Conservation (phyloP, 1,139 yeast species). For the Diutina mesorugosa region DNA sequence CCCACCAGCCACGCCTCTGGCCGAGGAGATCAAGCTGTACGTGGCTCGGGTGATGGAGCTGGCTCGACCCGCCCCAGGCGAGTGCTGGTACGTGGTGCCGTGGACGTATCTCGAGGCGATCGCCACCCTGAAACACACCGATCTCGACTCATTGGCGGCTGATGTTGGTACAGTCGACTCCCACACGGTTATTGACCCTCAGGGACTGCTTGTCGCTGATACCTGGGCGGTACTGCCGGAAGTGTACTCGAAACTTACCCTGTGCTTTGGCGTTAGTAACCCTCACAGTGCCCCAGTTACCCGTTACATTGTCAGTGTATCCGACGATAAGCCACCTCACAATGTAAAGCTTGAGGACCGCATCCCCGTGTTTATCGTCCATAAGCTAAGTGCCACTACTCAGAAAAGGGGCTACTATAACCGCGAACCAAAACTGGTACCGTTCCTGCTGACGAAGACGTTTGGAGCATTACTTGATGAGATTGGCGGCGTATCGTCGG, state of each 20-base stretch:
- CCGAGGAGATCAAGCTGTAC: not conserved
- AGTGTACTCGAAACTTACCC: not conserved
- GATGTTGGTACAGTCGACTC: not conserved
- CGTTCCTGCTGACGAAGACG: slow-evolving; percentile 13
- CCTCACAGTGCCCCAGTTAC: not conserved
- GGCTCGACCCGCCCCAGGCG: not conserved
- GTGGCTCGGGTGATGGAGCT: not conserved
- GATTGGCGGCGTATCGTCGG: slow-evolving; percentile 11
- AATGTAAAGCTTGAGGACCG: slow-evolving; percentile 34
- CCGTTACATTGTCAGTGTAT: not conserved
- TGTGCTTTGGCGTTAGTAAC: not conserved
- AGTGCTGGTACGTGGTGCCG: not conserved
- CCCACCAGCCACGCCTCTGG: not conserved
- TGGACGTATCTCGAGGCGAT: not conserved
- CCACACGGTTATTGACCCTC: not conserved
- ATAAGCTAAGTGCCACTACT: slow-evolving; percentile 19
- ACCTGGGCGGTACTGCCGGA: slow-evolving; percentile 1
- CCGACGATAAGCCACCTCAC: not conserved
- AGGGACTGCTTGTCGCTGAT: not conserved
- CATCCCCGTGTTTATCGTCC: slow-evolving; percentile 40
- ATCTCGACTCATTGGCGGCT: not conserved
- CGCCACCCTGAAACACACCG: not conserved
- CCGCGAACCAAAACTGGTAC: slow-evolving; percentile 6
- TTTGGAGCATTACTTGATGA: slow-evolving; percentile 20
- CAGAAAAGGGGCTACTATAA: slow-evolving; percentile 6